Conservation (phyloP, 345 rosid species). For the Viola odorata region DNA sequence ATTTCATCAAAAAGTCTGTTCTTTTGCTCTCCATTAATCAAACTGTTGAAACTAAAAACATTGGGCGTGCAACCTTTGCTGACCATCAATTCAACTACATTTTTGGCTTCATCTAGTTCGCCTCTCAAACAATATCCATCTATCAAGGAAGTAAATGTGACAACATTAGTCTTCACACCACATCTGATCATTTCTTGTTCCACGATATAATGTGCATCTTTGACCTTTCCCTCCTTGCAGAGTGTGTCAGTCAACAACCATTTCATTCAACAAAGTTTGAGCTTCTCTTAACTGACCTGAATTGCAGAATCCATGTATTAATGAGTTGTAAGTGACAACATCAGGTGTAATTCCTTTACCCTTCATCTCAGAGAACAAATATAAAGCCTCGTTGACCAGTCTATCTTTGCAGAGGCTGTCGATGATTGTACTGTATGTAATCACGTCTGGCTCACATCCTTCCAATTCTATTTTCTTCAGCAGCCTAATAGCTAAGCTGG, state of each 20-base stretch:
- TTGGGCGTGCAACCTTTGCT: background rate
- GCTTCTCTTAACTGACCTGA: conserved; percentile 13
- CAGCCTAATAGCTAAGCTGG: background rate
- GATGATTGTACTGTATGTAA: conserved; percentile 20
- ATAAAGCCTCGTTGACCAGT: conserved; percentile 17
- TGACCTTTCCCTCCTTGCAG: background rate
- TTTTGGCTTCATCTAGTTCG: too few species aligned
- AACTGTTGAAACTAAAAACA: background rate
- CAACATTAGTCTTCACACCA: background rate
- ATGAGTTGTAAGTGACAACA: too few species aligned
- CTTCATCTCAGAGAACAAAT: conserved; percentile 12
- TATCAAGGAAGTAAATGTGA: too few species aligned
- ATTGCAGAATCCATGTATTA: background rate
- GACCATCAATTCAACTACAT: background rate
- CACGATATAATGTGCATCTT: background rate
- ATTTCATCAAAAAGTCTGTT: background rate
- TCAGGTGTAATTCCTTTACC: too few species aligned
- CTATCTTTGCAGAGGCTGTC: conserved; percentile 5
- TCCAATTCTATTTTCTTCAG: conserved; percentile 15
- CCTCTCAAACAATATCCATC: too few species aligned
- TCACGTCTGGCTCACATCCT: conserved; percentile 15
- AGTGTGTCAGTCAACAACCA: background rate
- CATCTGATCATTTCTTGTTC: background rate
- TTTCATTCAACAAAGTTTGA: conserved; percentile 14
- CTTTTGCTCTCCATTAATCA: too few species aligned